phyloP scores from a whole-genome alignment of 2,329 filamentous ascomycete genomes.

The Scopulariopsis brevicaulis region DNA sequence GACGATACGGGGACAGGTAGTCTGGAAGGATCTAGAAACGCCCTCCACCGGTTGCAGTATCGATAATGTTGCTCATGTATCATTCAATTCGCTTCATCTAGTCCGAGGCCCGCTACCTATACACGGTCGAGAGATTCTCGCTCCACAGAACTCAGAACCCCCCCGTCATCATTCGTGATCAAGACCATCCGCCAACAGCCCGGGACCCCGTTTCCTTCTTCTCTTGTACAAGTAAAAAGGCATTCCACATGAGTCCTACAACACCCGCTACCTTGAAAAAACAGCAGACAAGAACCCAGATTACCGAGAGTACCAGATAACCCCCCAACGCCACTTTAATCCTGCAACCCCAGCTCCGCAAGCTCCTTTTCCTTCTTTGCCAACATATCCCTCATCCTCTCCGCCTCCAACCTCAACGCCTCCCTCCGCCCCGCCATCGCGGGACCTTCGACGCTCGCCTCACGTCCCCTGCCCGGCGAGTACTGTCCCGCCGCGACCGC shows the following conservation, averaged over 20 bases:
- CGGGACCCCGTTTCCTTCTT: too few relatives aligned
- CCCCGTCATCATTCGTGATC: background rate
- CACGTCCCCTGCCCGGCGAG: background rate
- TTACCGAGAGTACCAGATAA: background rate
- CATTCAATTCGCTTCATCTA: background rate
- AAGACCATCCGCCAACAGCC: background rate
- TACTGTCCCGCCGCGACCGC: conserved; percentile 11
- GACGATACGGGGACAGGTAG: background rate
- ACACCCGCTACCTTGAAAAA: background rate
- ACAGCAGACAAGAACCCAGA: background rate
- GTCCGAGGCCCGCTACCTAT: background rate
- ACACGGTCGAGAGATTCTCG: background rate
- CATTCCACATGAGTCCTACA: background rate
- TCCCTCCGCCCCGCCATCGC: conserved; percentile 49
- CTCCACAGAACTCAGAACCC: background rate
- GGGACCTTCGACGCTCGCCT: conserved; percentile 6
- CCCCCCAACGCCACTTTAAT: background rate
- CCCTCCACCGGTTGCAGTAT: background rate
- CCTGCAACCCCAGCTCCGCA: conserved; percentile 24
- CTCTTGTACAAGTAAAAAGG: too few relatives aligned
- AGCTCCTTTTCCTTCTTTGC: conserved; percentile 65
- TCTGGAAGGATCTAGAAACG: background rate
- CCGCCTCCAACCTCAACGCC: conserved; percentile 60
- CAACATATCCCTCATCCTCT: conserved; percentile 63
- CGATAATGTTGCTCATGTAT: background rate